Evolutionary conservation across 331 rosid genomes (phyloP).

Genomic region (Quercus tomentella): DNA sequence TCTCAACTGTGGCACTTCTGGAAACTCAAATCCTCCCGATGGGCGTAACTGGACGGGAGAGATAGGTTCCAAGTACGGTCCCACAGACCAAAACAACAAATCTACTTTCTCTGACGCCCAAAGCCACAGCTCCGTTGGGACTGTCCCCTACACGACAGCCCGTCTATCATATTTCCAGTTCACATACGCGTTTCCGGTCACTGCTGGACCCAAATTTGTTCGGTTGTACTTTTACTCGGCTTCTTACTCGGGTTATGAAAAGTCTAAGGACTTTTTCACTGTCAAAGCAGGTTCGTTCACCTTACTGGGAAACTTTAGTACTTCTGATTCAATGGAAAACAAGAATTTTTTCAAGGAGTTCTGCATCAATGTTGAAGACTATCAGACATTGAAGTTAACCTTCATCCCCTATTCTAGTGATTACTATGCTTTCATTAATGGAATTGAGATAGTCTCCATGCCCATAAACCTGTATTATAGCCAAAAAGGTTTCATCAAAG

Average conservation of each 20-base stretch:
- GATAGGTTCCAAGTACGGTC: no score
- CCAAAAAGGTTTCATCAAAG: not conserved
- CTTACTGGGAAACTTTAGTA: not conserved
- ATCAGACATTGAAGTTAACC: not conserved
- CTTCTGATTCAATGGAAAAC: not conserved
- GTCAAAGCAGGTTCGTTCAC: not conserved
- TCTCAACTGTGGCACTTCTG: no score
- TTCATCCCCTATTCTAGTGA: not conserved
- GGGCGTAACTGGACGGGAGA: no score
- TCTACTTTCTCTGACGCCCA: no score
- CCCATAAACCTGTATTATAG: not conserved
- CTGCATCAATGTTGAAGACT: not conserved
- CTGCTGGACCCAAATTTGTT: not conserved
- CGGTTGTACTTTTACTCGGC: not conserved
- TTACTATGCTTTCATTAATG: not conserved
- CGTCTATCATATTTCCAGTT: no score
- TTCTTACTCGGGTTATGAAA: not conserved
- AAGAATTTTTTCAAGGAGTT: not conserved
- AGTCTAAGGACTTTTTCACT: not conserved
- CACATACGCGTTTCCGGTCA: not conserved
- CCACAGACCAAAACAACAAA: no score
- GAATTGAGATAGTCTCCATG: not conserved
- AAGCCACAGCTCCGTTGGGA: no score
- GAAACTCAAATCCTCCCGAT: no score
- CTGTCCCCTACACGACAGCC: no score